phyloP scores from a whole-genome alignment of 441 rosid genomes.

The Breynia disticha region DNA sequence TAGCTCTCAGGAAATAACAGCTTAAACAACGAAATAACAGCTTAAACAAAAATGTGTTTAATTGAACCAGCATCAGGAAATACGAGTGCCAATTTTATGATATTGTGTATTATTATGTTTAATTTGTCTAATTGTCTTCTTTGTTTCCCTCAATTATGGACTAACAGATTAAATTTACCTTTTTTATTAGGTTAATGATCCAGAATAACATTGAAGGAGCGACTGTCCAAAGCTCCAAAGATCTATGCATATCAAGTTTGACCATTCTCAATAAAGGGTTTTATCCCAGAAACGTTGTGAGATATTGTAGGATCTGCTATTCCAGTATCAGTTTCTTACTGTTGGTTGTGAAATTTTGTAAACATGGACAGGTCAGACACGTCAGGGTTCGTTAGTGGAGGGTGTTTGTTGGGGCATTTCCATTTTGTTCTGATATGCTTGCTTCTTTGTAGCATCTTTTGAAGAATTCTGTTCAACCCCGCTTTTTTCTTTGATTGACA shows the following conservation, averaged over 20 bases:
- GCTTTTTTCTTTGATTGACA: slow-evolving; percentile 6
- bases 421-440: slow-evolving; percentile 20
- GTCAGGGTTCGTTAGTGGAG: slow-evolving; percentile 86
- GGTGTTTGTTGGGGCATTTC: slow-evolving; percentile 22
- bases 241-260: slow-evolving; percentile 21
- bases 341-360: slow-evolving; percentile 12
- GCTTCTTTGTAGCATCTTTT: slow-evolving; percentile 18
- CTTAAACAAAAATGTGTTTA: no score
- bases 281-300: slow-evolving; percentile 48
- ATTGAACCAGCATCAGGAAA: no score
- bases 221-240: slow-evolving; percentile 35
- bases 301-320: slow-evolving; percentile 19
- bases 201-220: slow-evolving; percentile 18
- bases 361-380: slow-evolving; percentile 83
- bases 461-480: slow-evolving; percentile 6
- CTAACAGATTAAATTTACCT: not conserved
- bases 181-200: slow-evolving; percentile 40
- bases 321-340: slow-evolving; percentile 10
- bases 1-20: no score
- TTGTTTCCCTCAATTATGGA: not conserved
- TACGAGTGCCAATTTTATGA: not conserved
- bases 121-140: not conserved
- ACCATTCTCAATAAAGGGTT: slow-evolving; percentile 34
- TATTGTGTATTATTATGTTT: slow-evolving; percentile 1
- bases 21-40: no score